Evolutionary conservation across 2,329 filamentous ascomycete species (phyloP).

Genomic region (Neofusicoccum cordaticola): DNA sequence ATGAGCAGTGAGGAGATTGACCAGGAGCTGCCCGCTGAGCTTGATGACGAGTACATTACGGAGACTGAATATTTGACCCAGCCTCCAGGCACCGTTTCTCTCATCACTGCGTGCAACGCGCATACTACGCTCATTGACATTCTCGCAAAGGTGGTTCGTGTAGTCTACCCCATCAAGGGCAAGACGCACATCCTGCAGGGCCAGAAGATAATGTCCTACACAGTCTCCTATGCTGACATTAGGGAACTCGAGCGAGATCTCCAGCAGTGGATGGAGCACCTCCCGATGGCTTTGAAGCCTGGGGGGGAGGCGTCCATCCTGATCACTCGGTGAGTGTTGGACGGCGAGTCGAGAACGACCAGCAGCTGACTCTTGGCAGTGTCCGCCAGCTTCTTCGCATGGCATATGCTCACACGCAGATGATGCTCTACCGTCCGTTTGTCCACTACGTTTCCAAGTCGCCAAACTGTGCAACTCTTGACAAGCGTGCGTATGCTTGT

Average conservation of each 20-base stretch:
- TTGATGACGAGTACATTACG: slow-evolving; percentile 52
- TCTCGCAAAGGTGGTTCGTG: slow-evolving; percentile 60
- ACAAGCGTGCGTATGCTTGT: slow-evolving; percentile 76
- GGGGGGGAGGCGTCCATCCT: slow-evolving; percentile 73
- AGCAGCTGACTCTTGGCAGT: slow-evolving; percentile 32
- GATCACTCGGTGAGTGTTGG: slow-evolving; percentile 66
- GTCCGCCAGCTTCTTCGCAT: slow-evolving; percentile 74
- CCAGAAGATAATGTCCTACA: slow-evolving; percentile 51
- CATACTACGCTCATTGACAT: slow-evolving; percentile 58
- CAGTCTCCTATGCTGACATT: slow-evolving; percentile 63
- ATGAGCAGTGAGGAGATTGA: slow-evolving; percentile 50
- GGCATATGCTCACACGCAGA: slow-evolving; percentile 78
- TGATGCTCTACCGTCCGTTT: slow-evolving; percentile 80
- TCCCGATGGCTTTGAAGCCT: slow-evolving; percentile 76
- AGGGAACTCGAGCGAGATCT: slow-evolving; percentile 63
- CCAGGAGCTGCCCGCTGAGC: slow-evolving; percentile 46
- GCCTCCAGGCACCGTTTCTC: slow-evolving; percentile 53
- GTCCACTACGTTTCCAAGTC: slow-evolving; percentile 74
- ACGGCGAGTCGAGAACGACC: no score
- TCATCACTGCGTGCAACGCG: slow-evolving; percentile 61
- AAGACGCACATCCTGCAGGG: slow-evolving; percentile 22
- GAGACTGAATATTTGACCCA: slow-evolving; percentile 50
- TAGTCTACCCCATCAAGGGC: slow-evolving; percentile 62
- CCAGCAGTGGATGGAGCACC: slow-evolving; percentile 60
- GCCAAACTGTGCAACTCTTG: slow-evolving; percentile 53